A percentile compares a stretch with the other conserved stretches of the same genome.
phyloP scores from a whole-genome alignment of 1,284 basidiomycete genomes.

The Papiliotrema fonsecae region DNA sequence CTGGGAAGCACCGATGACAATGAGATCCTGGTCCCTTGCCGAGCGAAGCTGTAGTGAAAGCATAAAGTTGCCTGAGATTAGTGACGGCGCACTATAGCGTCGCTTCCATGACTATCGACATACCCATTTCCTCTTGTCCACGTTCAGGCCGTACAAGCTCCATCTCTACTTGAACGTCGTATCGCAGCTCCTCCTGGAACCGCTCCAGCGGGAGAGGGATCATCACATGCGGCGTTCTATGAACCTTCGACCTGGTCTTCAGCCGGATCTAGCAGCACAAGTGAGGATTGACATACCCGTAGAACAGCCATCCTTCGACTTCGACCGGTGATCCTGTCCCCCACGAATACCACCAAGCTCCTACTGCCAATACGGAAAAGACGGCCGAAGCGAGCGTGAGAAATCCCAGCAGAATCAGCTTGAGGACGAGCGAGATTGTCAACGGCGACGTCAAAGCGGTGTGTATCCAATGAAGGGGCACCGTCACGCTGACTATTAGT shows the following conservation, averaged over 20 bases:
- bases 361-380: conserved; percentile 41
- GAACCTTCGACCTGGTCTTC: conserved; percentile 26
- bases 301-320: conserved; percentile 46
- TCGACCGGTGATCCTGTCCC: conserved; percentile 42
- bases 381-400: conserved; percentile 33
- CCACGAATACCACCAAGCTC: conserved; percentile 47
- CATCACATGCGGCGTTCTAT: conserved; percentile 40
- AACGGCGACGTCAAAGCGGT: conserved; percentile 38
- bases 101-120: too few species aligned
- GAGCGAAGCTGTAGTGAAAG: conserved; percentile 41
- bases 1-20: conserved; percentile 35
- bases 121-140: conserved; percentile 34
- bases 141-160: conserved; percentile 42
- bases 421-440: conserved; percentile 41
- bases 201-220: conserved; percentile 30
- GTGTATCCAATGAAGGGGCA: conserved; percentile 34
- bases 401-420: conserved; percentile 31
- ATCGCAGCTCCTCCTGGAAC: conserved; percentile 44
- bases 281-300: conserved; percentile 27
- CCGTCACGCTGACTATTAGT: conserved; percentile 34
- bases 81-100: too few species aligned
- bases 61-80: conserved; percentile 50
- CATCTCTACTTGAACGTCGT: conserved; percentile 47
- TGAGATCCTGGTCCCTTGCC: conserved; percentile 16
- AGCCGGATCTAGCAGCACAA: background rate